A percentile compares a stretch with the other conserved stretches of the same genome.
Conservation (phyloP, 345 rosid species). For the Rhodamnia argentea region DNA sequence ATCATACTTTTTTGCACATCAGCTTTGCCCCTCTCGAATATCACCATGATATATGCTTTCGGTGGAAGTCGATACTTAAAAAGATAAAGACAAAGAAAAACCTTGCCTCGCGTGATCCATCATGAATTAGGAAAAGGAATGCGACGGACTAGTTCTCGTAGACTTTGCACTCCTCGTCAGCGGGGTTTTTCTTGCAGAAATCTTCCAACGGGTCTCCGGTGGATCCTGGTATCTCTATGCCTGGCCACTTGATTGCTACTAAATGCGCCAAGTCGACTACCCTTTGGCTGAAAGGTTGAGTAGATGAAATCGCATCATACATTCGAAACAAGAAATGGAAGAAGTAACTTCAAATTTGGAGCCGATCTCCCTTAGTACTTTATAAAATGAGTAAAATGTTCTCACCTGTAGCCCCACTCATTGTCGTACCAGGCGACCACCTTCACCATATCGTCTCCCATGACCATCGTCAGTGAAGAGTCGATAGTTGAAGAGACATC, state of each 20-base stretch:
- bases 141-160: conserved; percentile 39
- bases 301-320: neutral
- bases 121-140: neutral
- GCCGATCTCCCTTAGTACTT: neutral
- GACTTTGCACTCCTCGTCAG: conserved; percentile 89
- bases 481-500: conserved; percentile 92
- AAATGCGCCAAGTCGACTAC: conserved; percentile 93
- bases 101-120: neutral
- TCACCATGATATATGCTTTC: neutral
- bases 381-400: neutral
- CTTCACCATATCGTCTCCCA: conserved; percentile 98
- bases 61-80: neutral
- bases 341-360: neutral
- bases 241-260: conserved; percentile 90
- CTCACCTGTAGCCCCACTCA: conserved; percentile 97
- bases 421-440: conserved; percentile 99
- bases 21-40: neutral
- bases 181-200: conserved; percentile 82
- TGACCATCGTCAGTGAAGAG: conserved; percentile 91
- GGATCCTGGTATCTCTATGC: conserved; percentile 28
- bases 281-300: conserved; percentile 62
- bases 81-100: neutral
- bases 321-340: neutral
- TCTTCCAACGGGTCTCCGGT: conserved; percentile 95
- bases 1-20: neutral